These are phyloP conservation scores for Didymellaceae sp. DNA, from an alignment of 2,329 filamentous ascomycete genomes.

Conservation along the genomic window DNA sequence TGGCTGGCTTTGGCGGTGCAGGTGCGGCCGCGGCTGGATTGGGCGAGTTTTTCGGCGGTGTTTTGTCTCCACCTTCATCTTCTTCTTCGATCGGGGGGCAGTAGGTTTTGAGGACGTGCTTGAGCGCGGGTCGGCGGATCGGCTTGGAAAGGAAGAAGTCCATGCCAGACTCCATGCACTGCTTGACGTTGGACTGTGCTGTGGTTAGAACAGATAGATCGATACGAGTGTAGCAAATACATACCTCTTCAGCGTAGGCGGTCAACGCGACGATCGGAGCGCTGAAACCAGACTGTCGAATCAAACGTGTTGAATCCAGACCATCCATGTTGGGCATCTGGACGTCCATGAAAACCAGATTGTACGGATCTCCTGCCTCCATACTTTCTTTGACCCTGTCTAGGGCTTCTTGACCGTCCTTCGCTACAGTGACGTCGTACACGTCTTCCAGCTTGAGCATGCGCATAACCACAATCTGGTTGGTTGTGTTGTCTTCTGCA, in stretches of 20 bases:
- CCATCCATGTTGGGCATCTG: constrained; percentile 94
- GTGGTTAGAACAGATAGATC: constrained; percentile 14
- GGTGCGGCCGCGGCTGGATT: background rate
- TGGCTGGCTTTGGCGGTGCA: background rate
- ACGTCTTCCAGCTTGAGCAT: constrained; percentile 78
- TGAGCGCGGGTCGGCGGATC: constrained; percentile 82
- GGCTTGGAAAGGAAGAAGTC: constrained; percentile 81
- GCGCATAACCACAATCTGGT: constrained; percentile 59
- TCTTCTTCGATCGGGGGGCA: constrained; percentile 84
- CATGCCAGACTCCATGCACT: constrained; percentile 84
- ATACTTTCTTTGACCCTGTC: constrained; percentile 85
- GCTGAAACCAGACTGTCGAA: constrained; percentile 83
- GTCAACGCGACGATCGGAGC: constrained; percentile 90
- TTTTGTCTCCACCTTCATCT: constrained; percentile 55
- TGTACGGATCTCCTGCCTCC: constrained; percentile 74
- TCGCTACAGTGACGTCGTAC: constrained; percentile 88
- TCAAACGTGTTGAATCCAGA: constrained; percentile 82
- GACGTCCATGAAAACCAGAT: constrained; percentile 95
- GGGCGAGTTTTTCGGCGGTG: constrained; percentile 21
- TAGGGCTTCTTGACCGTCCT: constrained; percentile 77
- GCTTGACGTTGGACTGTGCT: constrained; percentile 33
- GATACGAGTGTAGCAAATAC: constrained; percentile 36
- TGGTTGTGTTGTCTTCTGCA: constrained; percentile 74
- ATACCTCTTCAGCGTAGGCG: constrained; percentile 88
- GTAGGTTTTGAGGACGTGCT: constrained; percentile 81